Evolutionary conservation across 257 asterid genomes (phyloP).

Genomic region (Penstemon barbatus): DNA sequence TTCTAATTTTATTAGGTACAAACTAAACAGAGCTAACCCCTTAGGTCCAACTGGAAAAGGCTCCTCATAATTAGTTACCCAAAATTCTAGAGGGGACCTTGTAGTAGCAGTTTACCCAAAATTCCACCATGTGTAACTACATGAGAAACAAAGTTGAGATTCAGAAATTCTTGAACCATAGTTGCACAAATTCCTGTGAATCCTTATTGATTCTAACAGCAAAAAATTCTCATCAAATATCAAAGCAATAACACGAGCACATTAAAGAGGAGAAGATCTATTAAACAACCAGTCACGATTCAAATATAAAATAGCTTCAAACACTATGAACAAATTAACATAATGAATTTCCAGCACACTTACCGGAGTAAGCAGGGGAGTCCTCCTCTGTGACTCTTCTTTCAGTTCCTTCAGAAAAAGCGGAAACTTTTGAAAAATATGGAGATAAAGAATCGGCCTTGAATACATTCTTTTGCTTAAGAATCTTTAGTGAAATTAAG

Average conservation of each 20-base stretch:
- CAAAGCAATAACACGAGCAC: neutral
- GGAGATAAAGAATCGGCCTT: conserved; percentile 35
- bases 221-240: neutral
- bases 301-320: neutral
- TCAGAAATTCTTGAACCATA: neutral
- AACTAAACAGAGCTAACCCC: no score
- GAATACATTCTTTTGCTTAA: conserved; percentile 36
- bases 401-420: conserved; percentile 68
- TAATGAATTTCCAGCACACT: conserved; percentile 3
- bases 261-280: neutral
- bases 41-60: neutral
- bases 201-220: neutral
- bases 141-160: neutral
- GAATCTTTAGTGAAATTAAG: conserved; percentile 30
- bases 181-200: neutral
- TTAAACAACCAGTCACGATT: neutral
- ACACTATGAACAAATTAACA: neutral
- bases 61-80: neutral
- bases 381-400: conserved; percentile 58
- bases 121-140: neutral
- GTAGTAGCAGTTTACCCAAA: neutral
- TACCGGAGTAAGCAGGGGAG: conserved; percentile 57
- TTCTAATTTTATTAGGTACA: no score
- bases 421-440: conserved; percentile 43
- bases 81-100: neutral